Evolutionary conservation across 305 asterid species (phyloP).

Genomic region (Fraxinus albicans): DNA sequence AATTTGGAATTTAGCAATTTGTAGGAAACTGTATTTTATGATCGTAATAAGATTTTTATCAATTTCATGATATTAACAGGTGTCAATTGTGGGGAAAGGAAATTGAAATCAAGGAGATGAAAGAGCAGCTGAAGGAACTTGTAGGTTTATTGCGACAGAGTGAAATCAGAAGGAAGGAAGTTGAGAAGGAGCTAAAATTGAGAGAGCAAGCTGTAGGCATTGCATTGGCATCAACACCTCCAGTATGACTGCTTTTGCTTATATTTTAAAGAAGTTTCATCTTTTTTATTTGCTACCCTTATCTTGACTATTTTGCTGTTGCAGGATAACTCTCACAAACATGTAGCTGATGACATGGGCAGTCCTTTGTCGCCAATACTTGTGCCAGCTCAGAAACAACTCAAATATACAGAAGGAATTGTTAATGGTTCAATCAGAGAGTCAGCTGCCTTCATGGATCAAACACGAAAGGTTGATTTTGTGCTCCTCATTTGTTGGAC

Average conservation of each 20-base stretch:
- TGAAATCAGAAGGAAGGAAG: constrained; percentile 80
- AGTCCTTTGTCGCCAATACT: constrained; percentile 84
- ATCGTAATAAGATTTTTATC: background rate
- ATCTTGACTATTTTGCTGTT: constrained; percentile 13
- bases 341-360: constrained; percentile 60
- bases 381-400: constrained; percentile 95
- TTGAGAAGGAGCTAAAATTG: constrained; percentile 71
- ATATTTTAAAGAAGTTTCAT: background rate
- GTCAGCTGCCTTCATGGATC: constrained; percentile 74
- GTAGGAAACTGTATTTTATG: background rate
- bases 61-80: constrained; percentile 42
- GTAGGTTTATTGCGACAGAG: constrained; percentile 77
- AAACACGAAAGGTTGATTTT: constrained; percentile 69
- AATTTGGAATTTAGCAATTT: background rate
- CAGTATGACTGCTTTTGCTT: constrained; percentile 45
- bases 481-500: constrained; percentile 1
- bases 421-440: constrained; percentile 77
- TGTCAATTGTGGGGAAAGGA: constrained; percentile 88
- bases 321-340: constrained; percentile 64
- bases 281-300: background rate
- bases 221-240: constrained; percentile 70
- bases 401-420: constrained; percentile 88
- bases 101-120: constrained; percentile 82
- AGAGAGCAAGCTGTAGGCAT: constrained; percentile 61
- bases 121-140: constrained; percentile 93